These are phyloP conservation scores for Rhodamnia rubescens DNA, from an alignment of 345 rosid species.

Conservation along the genomic window DNA sequence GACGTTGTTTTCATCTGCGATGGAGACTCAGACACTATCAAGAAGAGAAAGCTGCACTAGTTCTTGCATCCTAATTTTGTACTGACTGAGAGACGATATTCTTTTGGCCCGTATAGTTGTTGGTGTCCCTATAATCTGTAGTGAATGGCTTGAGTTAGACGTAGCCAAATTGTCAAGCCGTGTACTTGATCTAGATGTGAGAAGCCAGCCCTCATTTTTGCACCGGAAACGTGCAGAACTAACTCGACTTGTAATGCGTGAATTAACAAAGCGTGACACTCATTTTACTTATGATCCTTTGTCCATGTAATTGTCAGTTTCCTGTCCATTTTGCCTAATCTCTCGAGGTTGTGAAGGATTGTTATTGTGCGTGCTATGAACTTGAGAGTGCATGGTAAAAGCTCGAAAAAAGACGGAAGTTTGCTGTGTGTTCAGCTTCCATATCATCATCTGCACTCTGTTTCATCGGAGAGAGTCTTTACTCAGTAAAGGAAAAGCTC, in stretches of 20 bases:
- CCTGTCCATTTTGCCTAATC: background rate
- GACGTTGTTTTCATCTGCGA: constrained; percentile 38
- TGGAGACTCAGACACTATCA: constrained; percentile 18
- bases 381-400: background rate
- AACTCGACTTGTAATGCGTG: background rate
- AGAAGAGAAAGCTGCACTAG: constrained; percentile 36
- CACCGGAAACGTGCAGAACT: constrained; percentile 3
- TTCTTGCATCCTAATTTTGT: constrained; percentile 39
- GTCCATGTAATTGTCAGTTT: background rate
- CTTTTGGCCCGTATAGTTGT: constrained; percentile 22
- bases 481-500: background rate
- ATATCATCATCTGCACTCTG: background rate
- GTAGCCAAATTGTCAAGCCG: background rate
- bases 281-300: background rate
- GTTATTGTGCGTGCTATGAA: background rate
- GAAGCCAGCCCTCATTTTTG: background rate
- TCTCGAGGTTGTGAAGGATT: background rate
- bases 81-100: constrained; percentile 22
- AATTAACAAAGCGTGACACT: background rate
- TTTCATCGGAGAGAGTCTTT: background rate
- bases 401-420: background rate
- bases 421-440: background rate
- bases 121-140: background rate
- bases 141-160: background rate
- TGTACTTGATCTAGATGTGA: background rate